Base-by-base conservation (phyloP, 768 basidiomycete species). In the Tylopilus subfusipes region DNA sequence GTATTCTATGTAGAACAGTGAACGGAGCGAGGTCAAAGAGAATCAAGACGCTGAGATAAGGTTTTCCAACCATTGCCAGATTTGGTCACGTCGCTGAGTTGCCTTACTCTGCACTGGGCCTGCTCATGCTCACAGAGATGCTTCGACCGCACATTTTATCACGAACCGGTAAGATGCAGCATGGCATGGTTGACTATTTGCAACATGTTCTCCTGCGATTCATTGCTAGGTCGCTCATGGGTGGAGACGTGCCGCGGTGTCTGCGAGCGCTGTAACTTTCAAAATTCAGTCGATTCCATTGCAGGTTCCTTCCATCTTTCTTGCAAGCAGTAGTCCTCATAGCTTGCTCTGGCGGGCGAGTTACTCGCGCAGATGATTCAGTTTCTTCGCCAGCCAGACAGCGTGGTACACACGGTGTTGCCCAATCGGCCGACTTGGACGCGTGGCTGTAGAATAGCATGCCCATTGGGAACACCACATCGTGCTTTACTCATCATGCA, bases 11-110 rank as follows among this genome's bases (percentile, higher is more conserved):
- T 52, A 36, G 56, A 49, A 47, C 48, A 52, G 58, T 18, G 53
- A 56, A 55, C 33, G 27, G 60, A 57, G 63, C 56, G 51, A 67
- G 58, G 67, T 62, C 57, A 60, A 61, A 71, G 58, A 59, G 56
- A 72, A 68, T 69, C 68, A 67, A 60, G 56, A 54, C 53, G 60
- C 62, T 63, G 70, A 72, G 69, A 70, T 70, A 70, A 70, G 62
- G 69, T 72, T 72, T 70, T 70, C 55, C 46, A 42, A 57, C 51
- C 43, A 40, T 60, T 70, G 45, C 63, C 61, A 44, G 30, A 62
- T 61, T 71, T 44, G 61, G 59, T 22, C 30, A 49, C 33, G 54
- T 59, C 53, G 52, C 53, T 59, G 55, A 61, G 53, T 55, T 58
- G 39, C 22, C 33, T 9, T 4, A 14, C 40, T 42, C 40, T 42